Conservation (phyloP, 768 basidiomycete genomes). For the Sporobolomyces pararoseus region DNA sequence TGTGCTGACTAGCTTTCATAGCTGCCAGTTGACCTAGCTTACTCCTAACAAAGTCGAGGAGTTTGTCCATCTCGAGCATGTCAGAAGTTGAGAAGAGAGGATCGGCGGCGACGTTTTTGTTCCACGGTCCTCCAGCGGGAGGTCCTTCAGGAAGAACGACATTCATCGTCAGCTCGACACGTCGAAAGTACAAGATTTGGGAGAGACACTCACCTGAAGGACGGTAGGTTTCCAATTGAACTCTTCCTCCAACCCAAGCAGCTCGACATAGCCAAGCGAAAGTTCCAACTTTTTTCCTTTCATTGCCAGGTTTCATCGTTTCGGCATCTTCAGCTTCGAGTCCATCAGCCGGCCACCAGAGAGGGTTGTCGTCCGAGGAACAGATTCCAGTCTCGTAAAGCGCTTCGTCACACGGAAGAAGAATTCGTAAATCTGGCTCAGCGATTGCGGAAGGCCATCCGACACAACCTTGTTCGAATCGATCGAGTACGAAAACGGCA, state of each 20-base stretch:
- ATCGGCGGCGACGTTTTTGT: conserved; percentile 24
- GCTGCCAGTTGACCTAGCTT: conserved; percentile 17
- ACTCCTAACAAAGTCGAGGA: conserved; percentile 21
- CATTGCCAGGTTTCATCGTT: conserved; percentile 4
- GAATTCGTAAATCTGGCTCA: conserved; percentile 34
- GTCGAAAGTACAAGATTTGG: neutral
- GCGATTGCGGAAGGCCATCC: conserved; percentile 39
- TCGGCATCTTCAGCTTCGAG: conserved; percentile 23
- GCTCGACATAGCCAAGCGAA: conserved; percentile 38
- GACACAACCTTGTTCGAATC: conserved; percentile 33
- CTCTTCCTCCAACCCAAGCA: conserved; percentile 34
- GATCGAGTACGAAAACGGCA: conserved; percentile 40
- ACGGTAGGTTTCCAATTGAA: conserved; percentile 36
- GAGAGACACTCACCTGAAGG: conserved; percentile 24
- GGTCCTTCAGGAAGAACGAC: conserved; percentile 3
- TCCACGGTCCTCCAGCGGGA: conserved; percentile 34
- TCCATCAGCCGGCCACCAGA: conserved; percentile 32
- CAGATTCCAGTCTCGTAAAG: conserved; percentile 28
- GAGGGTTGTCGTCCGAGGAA: conserved; percentile 27
- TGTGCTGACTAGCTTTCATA: conserved; percentile 10
- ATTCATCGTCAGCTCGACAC: neutral
- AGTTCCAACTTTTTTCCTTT: conserved; percentile 11
- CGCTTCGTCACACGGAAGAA: conserved; percentile 38
- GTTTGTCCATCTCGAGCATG: conserved; percentile 33
- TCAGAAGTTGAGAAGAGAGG: conserved; percentile 19